Evolutionary conservation across 1,284 basidiomycete genomes (phyloP), one percentile per base, ranked within the genome.

Genomic region (Coniferiporia sulphurascens): DNA sequence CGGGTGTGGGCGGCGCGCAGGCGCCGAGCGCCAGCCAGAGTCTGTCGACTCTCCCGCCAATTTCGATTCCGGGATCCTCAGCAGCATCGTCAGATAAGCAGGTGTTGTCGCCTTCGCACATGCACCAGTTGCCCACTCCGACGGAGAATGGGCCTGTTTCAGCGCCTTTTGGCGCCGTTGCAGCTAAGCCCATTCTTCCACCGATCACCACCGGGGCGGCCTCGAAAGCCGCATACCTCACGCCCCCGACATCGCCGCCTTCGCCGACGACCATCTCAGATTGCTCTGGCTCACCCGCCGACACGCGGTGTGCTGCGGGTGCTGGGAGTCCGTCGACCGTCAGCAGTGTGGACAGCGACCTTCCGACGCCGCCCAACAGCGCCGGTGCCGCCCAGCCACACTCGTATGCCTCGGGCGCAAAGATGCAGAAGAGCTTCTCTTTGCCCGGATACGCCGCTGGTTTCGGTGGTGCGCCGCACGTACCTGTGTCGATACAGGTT

Each of bases 81-180:
- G 27, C 27, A 27, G 27, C 27, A 27, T 27, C 5, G 27, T 27
- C 27, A 5, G 27, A 27, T 2, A 27, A 27, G 27, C 27, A 27
- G 27, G 27, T 27, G 27, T 5, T 6, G 46, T 38, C 58, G 27
- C 52, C 43, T 15, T 21, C 53, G 19, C 53, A 13, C 36, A 12
- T 38, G 35, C 34, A 44, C 17, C 56, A 58, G 52, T 38, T 62
- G 34, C 61, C 56, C 15, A 62, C 61, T 15, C 61, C 61, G 17
- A 58, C 61, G 12, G 57, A 62, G 21, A 32, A n/a, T 10, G 61
- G 53, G 8, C n/a, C 41, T 17, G 48, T 38, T 21, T 52, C 35
- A 13, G 35, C 52, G 46, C 59, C 38, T n/a, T 43, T 43, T n/a
- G 41, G 12, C 41, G 41, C 41, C 41, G 41, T n/a, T 7, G 41